Evolutionary conservation across 2,329 filamentous ascomycete species (phyloP).

Genomic region (Penicillium freii): DNA sequence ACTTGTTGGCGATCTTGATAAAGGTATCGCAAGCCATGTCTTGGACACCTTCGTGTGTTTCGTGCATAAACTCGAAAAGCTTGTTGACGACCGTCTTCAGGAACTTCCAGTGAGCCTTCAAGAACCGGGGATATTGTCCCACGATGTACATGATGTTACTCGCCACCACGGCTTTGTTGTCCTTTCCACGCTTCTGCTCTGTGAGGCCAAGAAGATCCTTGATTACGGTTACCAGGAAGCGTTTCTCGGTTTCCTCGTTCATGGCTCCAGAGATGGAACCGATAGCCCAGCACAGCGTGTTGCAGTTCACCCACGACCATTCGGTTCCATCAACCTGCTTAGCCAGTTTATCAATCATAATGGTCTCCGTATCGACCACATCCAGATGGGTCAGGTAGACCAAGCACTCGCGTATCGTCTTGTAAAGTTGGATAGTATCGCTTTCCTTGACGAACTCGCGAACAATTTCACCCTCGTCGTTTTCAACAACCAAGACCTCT

Average conservation of each 20-base stretch:
- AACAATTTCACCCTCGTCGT: conserved; percentile 98
- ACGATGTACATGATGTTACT: conserved; percentile 99
- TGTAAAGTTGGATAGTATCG: conserved; percentile 98
- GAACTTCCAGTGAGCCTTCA: conserved; percentile 99
- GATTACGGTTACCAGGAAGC: conserved; percentile 96
- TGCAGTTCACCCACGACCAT: conserved; percentile 99
- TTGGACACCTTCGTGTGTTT: conserved; percentile 98
- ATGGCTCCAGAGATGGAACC: conserved; percentile 97
- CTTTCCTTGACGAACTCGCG: conserved; percentile 99
- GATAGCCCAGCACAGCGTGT: conserved; percentile 98
- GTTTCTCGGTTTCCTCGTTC: conserved; percentile 99
- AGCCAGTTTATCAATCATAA: conserved; percentile 98
- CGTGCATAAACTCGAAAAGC: conserved; percentile 99
- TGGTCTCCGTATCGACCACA: conserved; percentile 93
- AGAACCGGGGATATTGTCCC: conserved; percentile 93
- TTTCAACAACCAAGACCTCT: conserved; percentile 98
- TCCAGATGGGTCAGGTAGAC: conserved; percentile 97
- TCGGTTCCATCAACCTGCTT: conserved; percentile 92
- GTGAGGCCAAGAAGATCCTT: conserved; percentile 95
- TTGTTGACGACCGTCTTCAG: conserved; percentile 99
- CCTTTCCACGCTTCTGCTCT: conserved; percentile 98
- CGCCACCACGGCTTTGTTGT: conserved; percentile 98
- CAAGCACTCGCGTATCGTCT: conserved; percentile 94
- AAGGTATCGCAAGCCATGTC: conserved; percentile 99
- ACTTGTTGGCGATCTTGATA: conserved; percentile 99